Conservation (phyloP, 2,329 filamentous ascomycete genomes). For the Xylariaceae sp. region DNA sequence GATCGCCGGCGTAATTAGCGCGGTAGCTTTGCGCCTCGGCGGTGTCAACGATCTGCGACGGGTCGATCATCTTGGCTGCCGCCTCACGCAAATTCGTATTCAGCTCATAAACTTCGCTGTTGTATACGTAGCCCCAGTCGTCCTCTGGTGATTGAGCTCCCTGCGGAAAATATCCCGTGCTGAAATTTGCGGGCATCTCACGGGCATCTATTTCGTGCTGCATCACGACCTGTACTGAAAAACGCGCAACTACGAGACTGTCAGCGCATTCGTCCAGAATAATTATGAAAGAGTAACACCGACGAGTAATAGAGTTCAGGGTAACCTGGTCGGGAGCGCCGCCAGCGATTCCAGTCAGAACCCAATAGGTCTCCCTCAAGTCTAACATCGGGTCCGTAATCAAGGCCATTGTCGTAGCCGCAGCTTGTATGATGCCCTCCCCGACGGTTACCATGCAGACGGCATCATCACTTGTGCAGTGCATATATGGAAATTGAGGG, state of each 20-base stretch:
- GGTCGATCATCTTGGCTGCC: constrained; percentile 38
- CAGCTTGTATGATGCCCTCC: constrained; percentile 5
- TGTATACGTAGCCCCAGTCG: constrained; percentile 42
- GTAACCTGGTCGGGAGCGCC: constrained; percentile 28
- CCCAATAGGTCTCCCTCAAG: constrained; percentile 28
- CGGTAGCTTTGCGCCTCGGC: constrained; percentile 29
- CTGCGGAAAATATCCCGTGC: constrained; percentile 30
- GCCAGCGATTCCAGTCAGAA: constrained; percentile 35
- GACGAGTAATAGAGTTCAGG: constrained; percentile 25
- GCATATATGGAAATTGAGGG: constrained; percentile 10
- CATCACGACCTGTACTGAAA: constrained; percentile 29
- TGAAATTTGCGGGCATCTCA: constrained; percentile 23
- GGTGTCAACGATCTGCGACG: constrained; percentile 41
- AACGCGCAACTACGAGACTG: constrained; percentile 17
- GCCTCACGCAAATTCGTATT: constrained; percentile 41
- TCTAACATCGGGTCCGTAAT: constrained; percentile 26
- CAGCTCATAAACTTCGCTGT: constrained; percentile 46
- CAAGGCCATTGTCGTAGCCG: constrained; percentile 16
- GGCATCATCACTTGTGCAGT: constrained; percentile 4
- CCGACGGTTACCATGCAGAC: constrained; percentile 2
- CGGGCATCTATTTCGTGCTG: constrained; percentile 28
- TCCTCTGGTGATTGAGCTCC: constrained; percentile 26
- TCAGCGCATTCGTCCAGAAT: not conserved
- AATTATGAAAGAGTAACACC: not conserved
- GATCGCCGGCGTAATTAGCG: not conserved